Base-by-base conservation (phyloP, 2,329 filamentous ascomycete species). In the Fonsecaea multimorphosa region DNA sequence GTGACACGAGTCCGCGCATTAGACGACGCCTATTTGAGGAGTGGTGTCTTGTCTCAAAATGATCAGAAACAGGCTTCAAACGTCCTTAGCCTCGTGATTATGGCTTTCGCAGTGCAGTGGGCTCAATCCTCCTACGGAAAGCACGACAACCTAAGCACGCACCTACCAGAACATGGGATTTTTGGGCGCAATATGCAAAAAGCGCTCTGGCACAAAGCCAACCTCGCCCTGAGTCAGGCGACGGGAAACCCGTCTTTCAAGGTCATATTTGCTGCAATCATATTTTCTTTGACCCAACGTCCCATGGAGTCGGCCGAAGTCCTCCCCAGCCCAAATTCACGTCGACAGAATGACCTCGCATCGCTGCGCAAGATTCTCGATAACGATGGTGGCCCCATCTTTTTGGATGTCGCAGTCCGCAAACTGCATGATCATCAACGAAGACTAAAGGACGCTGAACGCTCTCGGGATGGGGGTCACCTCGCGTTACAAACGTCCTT, bases 281-380 rank as follows among this genome's bases (percentile, higher is more conserved):
- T 82, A 6, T 81, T 82, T 65, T 79, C 79, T n/a, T 69, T 82
- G 61, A 80, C 79, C 0, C 79, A 81, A 68, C 76, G 75, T 56
- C 79, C 79, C 8, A 66, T 75, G 16, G 72, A 77, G 3, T 34
- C 46, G 24, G 38, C 32, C 1, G 61, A 59, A 19, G 51, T 44
- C n/a, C 49, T 63, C n/a, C 22, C 46, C 0, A n/a, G 46, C 2
- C 22, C 61, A 5, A 14, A 19, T 16, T 19, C 32, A 8, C 61
- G 40, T 19, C 19, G 32, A 8, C 36, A 56, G 46, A 54, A 24
- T 53, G 51, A 61, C 27, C 58, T 58, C 19, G 44, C 58, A 8
- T 61, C 63, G 34, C 51, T 67, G 9, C 60, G 51, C 16, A 54
- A 61, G 24, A 58, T 67, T 11, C 58, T 64, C 19, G 51, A 67